Base-by-base conservation (phyloP, 345 rosid species). In the Lagerstroemia speciosa region DNA sequence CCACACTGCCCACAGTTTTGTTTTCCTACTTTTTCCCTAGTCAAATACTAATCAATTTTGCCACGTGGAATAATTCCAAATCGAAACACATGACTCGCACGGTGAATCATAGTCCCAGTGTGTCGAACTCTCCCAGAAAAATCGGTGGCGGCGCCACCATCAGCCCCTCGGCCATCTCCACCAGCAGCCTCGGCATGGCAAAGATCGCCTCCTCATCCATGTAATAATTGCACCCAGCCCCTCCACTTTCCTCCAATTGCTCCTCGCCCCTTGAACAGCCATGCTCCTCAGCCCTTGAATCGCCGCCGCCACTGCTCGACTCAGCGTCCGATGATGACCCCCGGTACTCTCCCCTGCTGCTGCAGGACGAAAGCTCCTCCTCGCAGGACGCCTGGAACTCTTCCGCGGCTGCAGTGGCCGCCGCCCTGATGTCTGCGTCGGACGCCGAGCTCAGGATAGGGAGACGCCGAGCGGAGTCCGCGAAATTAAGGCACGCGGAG, bases 111-210 rank as follows among this genome's bases (percentile, higher is more conserved):
- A n/a, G 67, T 7, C 26, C 57, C 57, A 52, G 29, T 66, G 63
- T 32, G 60, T 72, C 74, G 68, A 68, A 29, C 62, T 61, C 58
- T 37, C 30, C 33, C 68, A 55, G 50, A 32, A 75, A 26, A 24
- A 58, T 77, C 32, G 80, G 69, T 3, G 91, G 97, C 31, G 97
- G 94, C 20, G 90, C 73, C 32, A 85, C 79, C n/a, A 91, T 58
- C 53, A 83, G 83, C 19, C 87, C 97, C 69, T 76, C 78, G 22
- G 97, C 94, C 74, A 91, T 75, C 61, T 78, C 73, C 4, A 32
- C 75, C n/a, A 86, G 75, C 78, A 86, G 71, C 48, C 72, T 65
- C 8, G 86, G 86, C 87, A 86, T 72, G 27, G 79, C 73, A 53
- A 85, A 71, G 46, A 76, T 37, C 1, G 64, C 84, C 19, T 82